Evolutionary conservation across 345 rosid genomes (phyloP).

Genomic region (Melaleuca alternifolia): DNA sequence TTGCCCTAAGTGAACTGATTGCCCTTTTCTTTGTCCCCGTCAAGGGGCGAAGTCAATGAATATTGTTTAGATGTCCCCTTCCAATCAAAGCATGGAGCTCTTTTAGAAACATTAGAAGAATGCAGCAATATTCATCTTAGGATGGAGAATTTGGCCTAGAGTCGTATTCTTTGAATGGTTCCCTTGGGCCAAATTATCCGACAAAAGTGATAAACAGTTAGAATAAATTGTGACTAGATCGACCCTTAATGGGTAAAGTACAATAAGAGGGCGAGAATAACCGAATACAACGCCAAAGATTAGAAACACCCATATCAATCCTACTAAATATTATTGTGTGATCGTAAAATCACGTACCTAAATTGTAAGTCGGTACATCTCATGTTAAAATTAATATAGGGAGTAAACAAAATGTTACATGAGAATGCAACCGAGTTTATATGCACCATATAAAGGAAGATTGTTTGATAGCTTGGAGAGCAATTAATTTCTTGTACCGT

Average conservation of each 20-base stretch:
- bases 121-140: not conserved
- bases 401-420: not conserved
- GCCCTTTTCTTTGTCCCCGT: no score
- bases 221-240: not conserved
- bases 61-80: not conserved
- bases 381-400: not conserved
- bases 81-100: not conserved
- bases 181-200: not conserved
- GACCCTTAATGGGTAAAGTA: not conserved
- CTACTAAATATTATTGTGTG: not conserved
- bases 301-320: not conserved
- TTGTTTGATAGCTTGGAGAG: not conserved
- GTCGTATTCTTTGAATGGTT: not conserved
- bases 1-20: no score
- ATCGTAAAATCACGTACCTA: not conserved
- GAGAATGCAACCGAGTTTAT: not conserved
- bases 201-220: not conserved
- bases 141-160: not conserved
- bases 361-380: not conserved
- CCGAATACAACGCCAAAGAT: not conserved
- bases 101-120: not conserved
- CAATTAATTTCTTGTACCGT: not conserved
- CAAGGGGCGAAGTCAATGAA: not conserved
- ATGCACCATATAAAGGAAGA: not conserved
- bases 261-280: not conserved